phyloP scores from a whole-genome alignment of 78 protist genomes.

The Dictyostelium discoideum region dicty_2.7 NC_007090.3:293001-293500 shows the following conservation, averaged over 20 bases:
- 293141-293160: constrained; percentile 37
- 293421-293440: background rate
- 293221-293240: background rate
- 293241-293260: background rate
- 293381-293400: background rate
- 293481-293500: background rate
- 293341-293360: background rate
- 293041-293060: constrained; percentile 64
- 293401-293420: background rate
- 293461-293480: constrained; percentile 15
- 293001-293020: constrained; percentile 47
- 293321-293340: background rate
- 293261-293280: constrained; percentile 5
- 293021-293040: constrained; percentile 54
- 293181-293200: background rate
- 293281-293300: constrained; percentile 10
- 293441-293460: background rate
- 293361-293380: background rate
- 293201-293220: background rate
- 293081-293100: background rate
- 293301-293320: background rate
- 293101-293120: background rate
- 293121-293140: constrained; percentile 20
- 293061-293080: constrained; percentile 40
- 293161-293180: constrained; percentile 12